Percentiles rank a stretch among this genome's conserved stretches.
Conservation (phyloP, 2,329 filamentous ascomycete species). For the Clonostachys sp. region DNA sequence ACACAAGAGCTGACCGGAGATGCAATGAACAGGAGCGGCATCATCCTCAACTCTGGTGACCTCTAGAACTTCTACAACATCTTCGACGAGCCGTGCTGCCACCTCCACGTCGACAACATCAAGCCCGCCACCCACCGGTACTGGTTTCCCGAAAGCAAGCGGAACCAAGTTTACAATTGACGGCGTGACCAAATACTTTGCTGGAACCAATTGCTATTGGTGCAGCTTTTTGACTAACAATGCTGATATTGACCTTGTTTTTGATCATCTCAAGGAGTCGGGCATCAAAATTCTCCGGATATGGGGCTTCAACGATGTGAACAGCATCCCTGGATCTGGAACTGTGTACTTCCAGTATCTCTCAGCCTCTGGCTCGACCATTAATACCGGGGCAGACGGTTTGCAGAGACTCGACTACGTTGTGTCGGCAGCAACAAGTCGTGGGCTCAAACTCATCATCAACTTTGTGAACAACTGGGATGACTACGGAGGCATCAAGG, state of each 20-base stretch:
- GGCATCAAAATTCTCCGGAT: slow-evolving; percentile 54
- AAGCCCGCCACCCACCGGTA: neutral
- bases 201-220: slow-evolving; percentile 53
- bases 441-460: slow-evolving; percentile 59
- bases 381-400: slow-evolving; percentile 60
- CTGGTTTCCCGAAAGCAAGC: slow-evolving; percentile 2
- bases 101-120: neutral
- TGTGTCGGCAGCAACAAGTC: slow-evolving; percentile 51
- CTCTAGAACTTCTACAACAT: neutral
- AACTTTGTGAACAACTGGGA: slow-evolving; percentile 66
- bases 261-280: slow-evolving; percentile 39
- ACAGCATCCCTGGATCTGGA: slow-evolving; percentile 20
- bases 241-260: slow-evolving; percentile 44
- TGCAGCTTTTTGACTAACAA: slow-evolving; percentile 44
- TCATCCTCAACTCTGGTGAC: no score
- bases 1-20: no score
- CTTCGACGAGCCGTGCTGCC: neutral
- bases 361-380: slow-evolving; percentile 42
- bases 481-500: slow-evolving; percentile 61
- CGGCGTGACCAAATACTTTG: slow-evolving; percentile 39
- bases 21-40: no score
- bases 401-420: slow-evolving; percentile 59
- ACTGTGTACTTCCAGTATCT: slow-evolving; percentile 51
- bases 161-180: slow-evolving; percentile 31
- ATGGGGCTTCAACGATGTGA: slow-evolving; percentile 62